Percentiles rank a stretch among this genome's conserved stretches.
These are phyloP conservation scores for Jatropha podagrica DNA, from an alignment of 441 rosid genomes.

Conservation along the genomic window DNA sequence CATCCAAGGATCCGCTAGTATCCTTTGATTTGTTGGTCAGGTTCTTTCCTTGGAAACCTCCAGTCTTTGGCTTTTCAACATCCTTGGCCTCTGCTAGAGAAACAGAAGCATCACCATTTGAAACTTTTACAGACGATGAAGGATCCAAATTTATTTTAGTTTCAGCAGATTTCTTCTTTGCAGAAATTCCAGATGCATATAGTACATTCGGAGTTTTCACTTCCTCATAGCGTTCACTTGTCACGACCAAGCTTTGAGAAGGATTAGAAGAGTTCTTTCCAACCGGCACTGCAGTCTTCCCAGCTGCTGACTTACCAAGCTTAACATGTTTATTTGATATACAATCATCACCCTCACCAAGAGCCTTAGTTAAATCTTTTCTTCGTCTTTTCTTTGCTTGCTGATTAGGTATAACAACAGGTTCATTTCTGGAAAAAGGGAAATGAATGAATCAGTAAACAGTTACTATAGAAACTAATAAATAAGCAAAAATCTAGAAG, in stretches of 20 bases:
- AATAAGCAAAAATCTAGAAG: not conserved
- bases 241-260: constrained; percentile 37
- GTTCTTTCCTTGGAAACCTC: constrained; percentile 42
- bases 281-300: constrained; percentile 37
- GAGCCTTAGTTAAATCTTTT: constrained; percentile 57
- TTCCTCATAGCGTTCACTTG: constrained; percentile 36
- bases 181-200: constrained; percentile 42
- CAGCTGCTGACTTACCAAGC: constrained; percentile 39
- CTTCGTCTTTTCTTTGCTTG: constrained; percentile 88
- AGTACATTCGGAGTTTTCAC: constrained; percentile 47
- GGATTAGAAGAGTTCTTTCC: constrained; percentile 38
- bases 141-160: constrained; percentile 43
- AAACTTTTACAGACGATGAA: constrained; percentile 39
- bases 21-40: constrained; percentile 53
- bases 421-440: constrained; percentile 46
- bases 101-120: constrained; percentile 47
- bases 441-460: constrained; percentile 29
- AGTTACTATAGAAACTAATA: not conserved
- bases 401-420: constrained; percentile 50
- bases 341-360: constrained; percentile 49
- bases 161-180: constrained; percentile 62
- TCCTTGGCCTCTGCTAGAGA: constrained; percentile 42
- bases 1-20: constrained; percentile 45
- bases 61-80: constrained; percentile 51
- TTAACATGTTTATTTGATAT: constrained; percentile 56